These are phyloP conservation scores for Lyophyllum atratum DNA, from an alignment of 768 basidiomycete genomes.

Conservation along the genomic window DNA sequence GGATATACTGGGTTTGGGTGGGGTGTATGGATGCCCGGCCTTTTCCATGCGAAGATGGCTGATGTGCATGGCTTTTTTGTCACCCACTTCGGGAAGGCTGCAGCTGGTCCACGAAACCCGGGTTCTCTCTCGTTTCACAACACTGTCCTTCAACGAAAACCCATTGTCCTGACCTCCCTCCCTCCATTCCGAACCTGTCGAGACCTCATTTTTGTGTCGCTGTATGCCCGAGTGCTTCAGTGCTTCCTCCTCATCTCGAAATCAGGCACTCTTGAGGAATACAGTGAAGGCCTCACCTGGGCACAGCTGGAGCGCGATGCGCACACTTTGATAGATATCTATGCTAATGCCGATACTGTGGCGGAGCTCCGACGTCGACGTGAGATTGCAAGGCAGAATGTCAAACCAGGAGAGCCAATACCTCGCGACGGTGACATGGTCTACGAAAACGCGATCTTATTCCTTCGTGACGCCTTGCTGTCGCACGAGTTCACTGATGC, in stretches of 20 bases:
- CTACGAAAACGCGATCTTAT: conserved; percentile 29
- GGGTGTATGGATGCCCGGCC: conserved; percentile 27
- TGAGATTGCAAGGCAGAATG: no score
- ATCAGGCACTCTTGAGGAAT: conserved; percentile 15
- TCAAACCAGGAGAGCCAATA: no score
- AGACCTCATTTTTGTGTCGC: conserved; percentile 35
- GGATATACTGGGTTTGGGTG: conserved; percentile 23
- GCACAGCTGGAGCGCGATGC: background rate
- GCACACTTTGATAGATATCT: no score
- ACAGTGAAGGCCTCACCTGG: background rate
- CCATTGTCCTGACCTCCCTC: conserved; percentile 34
- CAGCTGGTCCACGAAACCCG: background rate
- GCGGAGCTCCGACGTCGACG: no score
- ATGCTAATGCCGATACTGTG: no score
- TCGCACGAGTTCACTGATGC: conserved; percentile 28
- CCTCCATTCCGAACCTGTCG: conserved; percentile 35
- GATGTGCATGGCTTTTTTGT: conserved; percentile 29
- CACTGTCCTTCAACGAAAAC: conserved; percentile 19
- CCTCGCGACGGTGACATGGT: conserved; percentile 23
- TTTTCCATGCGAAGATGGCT: no score
- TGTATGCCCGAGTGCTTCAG: conserved; percentile 34
- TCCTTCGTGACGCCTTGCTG: conserved; percentile 28
- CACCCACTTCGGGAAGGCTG: conserved; percentile 5
- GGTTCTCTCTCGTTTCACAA: no score
- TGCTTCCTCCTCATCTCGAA: conserved; percentile 31